Conservation (phyloP, 2,329 filamentous ascomycete species). For the Sphaceloma murrayae region DNA sequence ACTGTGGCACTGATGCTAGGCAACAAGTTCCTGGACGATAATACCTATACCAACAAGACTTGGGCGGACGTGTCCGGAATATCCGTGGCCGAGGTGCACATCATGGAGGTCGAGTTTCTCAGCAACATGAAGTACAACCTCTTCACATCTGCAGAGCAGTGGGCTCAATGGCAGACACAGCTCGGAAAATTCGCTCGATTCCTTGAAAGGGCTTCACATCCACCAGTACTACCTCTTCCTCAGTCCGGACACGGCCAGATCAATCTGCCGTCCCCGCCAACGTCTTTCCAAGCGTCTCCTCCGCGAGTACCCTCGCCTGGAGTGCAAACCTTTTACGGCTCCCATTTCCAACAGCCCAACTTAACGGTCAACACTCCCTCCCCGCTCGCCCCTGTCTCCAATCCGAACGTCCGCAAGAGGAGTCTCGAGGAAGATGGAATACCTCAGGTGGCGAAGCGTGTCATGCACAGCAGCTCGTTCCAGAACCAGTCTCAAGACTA, state of each 20-base stretch:
- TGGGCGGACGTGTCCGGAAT: constrained; percentile 98
- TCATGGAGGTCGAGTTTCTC: constrained; percentile 99
- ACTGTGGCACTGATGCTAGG: constrained; percentile 95
- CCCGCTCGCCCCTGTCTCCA: constrained; percentile 35
- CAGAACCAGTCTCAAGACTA: constrained; percentile 23
- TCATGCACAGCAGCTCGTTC: constrained; percentile 16
- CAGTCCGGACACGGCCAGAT: constrained; percentile 26
- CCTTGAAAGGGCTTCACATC: constrained; percentile 57
- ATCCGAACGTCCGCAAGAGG: constrained; percentile 42
- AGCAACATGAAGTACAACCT: constrained; percentile 97
- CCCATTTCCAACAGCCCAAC: constrained; percentile 32
- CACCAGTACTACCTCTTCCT: constrained; percentile 30
- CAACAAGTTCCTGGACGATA: constrained; percentile 98
- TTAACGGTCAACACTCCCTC: constrained; percentile 36
- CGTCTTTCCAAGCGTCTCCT: constrained; percentile 43
- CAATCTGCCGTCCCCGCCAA: constrained; percentile 44
- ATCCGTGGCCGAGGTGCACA: constrained; percentile 86
- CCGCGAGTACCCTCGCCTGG: constrained; percentile 30
- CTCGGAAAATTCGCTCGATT: constrained; percentile 75
- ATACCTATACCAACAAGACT: constrained; percentile 98
- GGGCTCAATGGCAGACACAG: constrained; percentile 78
- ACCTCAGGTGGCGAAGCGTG: neutral
- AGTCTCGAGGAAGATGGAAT: constrained; percentile 38
- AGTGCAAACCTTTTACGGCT: constrained; percentile 23
- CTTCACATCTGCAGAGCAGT: constrained; percentile 74